Base-by-base conservation (phyloP, 2,329 filamentous ascomycete species). In the Alternaria atra region DNA sequence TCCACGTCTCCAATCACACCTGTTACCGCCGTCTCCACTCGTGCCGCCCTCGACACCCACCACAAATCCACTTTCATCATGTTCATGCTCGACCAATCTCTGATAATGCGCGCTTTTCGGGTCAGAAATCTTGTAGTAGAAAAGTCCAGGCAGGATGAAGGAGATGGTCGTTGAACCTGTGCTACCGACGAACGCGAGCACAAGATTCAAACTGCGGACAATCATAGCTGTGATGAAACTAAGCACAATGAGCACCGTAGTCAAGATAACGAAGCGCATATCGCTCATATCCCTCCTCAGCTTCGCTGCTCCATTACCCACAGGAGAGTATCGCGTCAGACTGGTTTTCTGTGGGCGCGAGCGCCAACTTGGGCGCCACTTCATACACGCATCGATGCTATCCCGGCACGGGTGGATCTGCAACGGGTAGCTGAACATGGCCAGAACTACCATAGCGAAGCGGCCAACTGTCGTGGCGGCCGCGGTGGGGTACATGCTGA, bases 41-140 rank as follows among this genome's bases (percentile, higher is more conserved):
- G 20, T 2, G 20, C 20, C 20, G 20, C 20, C 20, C 20, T 20
- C 20, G 20, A 20, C 20, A 20, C 20, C 20, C 20, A 2, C 20
- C 20, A 20, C 2, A 20, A 20, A 20, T 20, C 20, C 90, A 37
- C 86, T 84, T n/a, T 89, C 89, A 65, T 94, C 92, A 70, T 98
- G 95, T 67, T 97, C 93, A 73, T 95, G 93, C 77, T 98, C 98
- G 64, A 93, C 83, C 8, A 98, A 83, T 13, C 91, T 88, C 76
- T 97, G 94, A 71, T 97, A 93, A 64, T 94, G 89, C 27, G 90
- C 86, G 44, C 92, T 94, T 56, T 97, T 91, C 0, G 95, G 95
- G 25, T 92, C 89, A 12, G 93, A 96, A 61, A 99, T 98, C 80
- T 98, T 98, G 82, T 98, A 99, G 80, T 98, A 99, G 79, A 99